phyloP scores from a whole-genome alignment of 345 rosid genomes.

The Bretschneidera sinensis region DNA sequence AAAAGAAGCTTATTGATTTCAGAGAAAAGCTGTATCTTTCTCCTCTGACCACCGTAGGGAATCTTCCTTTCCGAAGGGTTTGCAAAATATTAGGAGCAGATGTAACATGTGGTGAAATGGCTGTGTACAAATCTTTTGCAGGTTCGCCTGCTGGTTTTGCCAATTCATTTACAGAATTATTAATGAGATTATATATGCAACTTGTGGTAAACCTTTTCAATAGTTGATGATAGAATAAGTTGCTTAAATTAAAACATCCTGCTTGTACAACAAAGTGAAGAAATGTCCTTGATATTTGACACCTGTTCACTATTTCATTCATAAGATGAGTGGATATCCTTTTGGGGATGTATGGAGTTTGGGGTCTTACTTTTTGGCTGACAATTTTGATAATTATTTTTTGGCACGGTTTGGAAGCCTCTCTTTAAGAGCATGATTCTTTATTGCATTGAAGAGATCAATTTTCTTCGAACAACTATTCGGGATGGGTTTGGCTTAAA shows the following conservation, averaged over 20 bases:
- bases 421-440: no score
- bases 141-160: slow-evolving; percentile 36
- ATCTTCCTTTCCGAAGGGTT: slow-evolving; percentile 93
- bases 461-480: neutral
- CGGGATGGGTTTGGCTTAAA: neutral
- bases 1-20: slow-evolving; percentile 84
- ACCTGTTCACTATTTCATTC: no score
- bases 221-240: neutral
- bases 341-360: neutral
- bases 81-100: slow-evolving; percentile 93
- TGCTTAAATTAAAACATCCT: no score
- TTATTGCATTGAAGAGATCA: neutral
- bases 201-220: slow-evolving; percentile 6
- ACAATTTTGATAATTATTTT: neutral
- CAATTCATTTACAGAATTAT: neutral
- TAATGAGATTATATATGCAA: neutral
- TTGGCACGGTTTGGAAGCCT: neutral
- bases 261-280: no score
- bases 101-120: slow-evolving; percentile 98
- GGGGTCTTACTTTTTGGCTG: neutral
- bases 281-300: no score
- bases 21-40: slow-evolving; percentile 88
- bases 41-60: slow-evolving; percentile 92
- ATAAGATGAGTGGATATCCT: no score
- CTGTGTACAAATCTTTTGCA: slow-evolving; percentile 96